These are phyloP conservation scores for Oryza nivara DNA, from an alignment of 176 grass and related monocot genomes.

Conservation along the genomic window DNA sequence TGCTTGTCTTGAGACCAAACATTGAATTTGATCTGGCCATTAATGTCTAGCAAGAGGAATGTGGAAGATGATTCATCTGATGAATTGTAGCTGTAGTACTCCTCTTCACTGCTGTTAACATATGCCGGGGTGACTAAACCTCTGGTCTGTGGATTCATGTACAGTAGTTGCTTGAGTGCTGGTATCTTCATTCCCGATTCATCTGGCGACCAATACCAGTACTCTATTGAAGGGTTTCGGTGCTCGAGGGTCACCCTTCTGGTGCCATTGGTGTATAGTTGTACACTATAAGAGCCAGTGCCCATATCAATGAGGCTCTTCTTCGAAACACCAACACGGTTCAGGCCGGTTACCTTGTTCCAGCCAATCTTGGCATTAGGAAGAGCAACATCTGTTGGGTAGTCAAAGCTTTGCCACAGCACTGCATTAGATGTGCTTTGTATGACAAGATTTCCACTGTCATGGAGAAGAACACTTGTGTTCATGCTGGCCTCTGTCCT, in stretches of 20 bases:
- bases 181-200: slow-evolving; percentile 19
- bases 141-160: neutral
- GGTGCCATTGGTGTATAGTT: slow-evolving; percentile 19
- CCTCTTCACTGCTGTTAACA: neutral
- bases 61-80: slow-evolving; percentile 2
- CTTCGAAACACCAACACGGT: slow-evolving; percentile 37
- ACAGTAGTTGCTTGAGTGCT: slow-evolving; percentile 16
- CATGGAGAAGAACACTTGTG: slow-evolving; percentile 15
- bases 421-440: neutral
- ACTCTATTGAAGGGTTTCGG: slow-evolving; percentile 8
- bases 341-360: slow-evolving; percentile 39
- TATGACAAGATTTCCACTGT: slow-evolving; percentile 49
- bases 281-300: slow-evolving; percentile 28
- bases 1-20: slow-evolving; percentile 31
- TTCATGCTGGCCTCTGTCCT: slow-evolving; percentile 1
- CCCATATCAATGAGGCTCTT: slow-evolving; percentile 38
- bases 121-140: neutral
- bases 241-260: neutral
- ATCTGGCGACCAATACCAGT: slow-evolving; percentile 7
- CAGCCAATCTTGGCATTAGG: slow-evolving; percentile 45
- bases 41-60: slow-evolving; percentile 26
- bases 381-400: slow-evolving; percentile 48
- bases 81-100: slow-evolving; percentile 43
- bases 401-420: slow-evolving; percentile 62
- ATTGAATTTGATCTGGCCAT: slow-evolving; percentile 35